Evolutionary conservation across 2,329 filamentous ascomycete species (phyloP), one percentile per base, ranked within the genome.

Genomic region (Exophiala spinifera): DNA sequence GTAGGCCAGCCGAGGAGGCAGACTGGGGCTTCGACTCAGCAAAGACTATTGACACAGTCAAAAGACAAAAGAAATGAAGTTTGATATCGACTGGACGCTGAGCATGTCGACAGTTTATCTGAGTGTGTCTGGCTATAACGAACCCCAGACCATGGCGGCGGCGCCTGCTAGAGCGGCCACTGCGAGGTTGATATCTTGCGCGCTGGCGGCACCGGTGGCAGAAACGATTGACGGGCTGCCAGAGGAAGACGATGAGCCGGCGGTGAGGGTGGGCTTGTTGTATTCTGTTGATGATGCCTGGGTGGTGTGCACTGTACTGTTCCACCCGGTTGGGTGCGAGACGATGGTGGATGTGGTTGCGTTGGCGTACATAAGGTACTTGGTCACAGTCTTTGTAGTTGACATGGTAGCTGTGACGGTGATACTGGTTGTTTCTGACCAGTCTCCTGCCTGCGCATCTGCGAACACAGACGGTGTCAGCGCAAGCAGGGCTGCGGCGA

Each of bases 131-230:
- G 44, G 52, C 49, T 51, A 62, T 54, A 59, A 61, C 13, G 59
- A 60, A 33, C 55, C 58, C 50, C 49, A 57, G 55, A 55, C 50
- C 33, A 62, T 39, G 17, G 54, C 60, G 21, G 50, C 58, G n/a
- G 55, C 53, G 10, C 60, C 60, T 4, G 60, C 60, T n/a, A 62
- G 42, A 36, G 53, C 60, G n/a, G 58, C 60, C 23, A 59, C 45
- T 10, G 56, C 58, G 17, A 57, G 34, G 33, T 61, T 58, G 44
- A 54, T 46, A 40, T 59, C 55, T 19, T 57, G 56, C 7, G 48
- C 23, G 28, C 42, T 55, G 20, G 55, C 60, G 17, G 56, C 58
- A 17, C 60, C 60, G 28, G 58, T 54, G 4, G 58, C 59, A 13
- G 48, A 43, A n/a, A 58, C 60, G 25, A 62, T 52, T 10, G 52